Conservation (phyloP, 345 rosid genomes). For the Acer saccharum region DNA sequence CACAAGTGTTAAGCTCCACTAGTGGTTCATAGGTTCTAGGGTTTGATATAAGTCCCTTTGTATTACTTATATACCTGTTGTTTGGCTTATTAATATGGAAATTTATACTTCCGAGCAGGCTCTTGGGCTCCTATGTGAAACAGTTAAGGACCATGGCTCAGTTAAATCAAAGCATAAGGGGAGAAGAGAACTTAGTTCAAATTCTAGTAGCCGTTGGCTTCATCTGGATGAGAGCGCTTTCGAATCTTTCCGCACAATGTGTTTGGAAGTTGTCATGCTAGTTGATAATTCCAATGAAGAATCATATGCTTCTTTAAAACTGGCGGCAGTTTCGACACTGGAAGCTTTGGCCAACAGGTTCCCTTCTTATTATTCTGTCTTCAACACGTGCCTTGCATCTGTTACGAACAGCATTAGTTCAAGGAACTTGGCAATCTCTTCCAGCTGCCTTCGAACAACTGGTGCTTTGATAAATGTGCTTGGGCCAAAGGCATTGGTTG, state of each 20-base stretch:
- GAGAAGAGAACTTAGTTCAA: slow-evolving; percentile 35
- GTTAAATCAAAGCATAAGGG: slow-evolving; percentile 45
- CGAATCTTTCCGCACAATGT: slow-evolving; percentile 60
- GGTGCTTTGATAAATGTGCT: slow-evolving; percentile 81
- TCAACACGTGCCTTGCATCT: slow-evolving; percentile 68
- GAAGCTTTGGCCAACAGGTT: slow-evolving; percentile 73
- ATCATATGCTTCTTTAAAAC: slow-evolving; percentile 53
- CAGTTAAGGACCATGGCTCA: slow-evolving; percentile 51
- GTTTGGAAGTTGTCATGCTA: slow-evolving; percentile 61
- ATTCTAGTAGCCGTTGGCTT: slow-evolving; percentile 47
- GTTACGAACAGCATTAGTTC: slow-evolving; percentile 65
- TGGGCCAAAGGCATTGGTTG: slow-evolving; percentile 77
- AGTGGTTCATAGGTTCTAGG: not conserved
- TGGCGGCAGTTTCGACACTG: slow-evolving; percentile 74
- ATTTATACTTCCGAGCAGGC: slow-evolving; percentile 47
- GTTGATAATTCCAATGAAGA: slow-evolving; percentile 55
- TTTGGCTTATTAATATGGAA: not conserved
- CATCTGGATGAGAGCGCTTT: slow-evolving; percentile 55
- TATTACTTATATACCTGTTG: not conserved
- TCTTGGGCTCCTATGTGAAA: slow-evolving; percentile 73
- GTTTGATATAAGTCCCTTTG: not conserved
- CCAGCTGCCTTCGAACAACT: slow-evolving; percentile 75
- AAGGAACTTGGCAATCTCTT: slow-evolving; percentile 53
- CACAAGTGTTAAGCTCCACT: not conserved
- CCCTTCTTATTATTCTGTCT: slow-evolving; percentile 65